Conservation (phyloP, 2,329 filamentous ascomycete species). For the Zasmidium angulare region DNA sequence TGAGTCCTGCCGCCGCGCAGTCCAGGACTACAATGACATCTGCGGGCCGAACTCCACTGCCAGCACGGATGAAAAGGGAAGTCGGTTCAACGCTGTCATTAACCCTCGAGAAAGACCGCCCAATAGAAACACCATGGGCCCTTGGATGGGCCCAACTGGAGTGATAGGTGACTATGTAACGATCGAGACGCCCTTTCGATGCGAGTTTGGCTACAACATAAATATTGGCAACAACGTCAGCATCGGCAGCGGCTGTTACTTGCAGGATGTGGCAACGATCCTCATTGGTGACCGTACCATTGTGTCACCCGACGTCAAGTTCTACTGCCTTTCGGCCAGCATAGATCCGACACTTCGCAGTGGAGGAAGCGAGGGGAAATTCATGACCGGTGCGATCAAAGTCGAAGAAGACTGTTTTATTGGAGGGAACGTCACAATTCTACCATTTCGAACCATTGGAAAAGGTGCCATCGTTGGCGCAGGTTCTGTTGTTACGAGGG, state of each 20-base stretch:
- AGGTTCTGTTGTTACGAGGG: conserved; percentile 56
- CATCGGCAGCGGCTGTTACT: conserved; percentile 78
- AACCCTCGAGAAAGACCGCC: conserved; percentile 55
- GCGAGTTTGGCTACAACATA: conserved; percentile 96
- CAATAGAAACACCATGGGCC: not conserved
- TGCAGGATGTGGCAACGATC: conserved; percentile 83
- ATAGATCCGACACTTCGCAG: conserved; percentile 68
- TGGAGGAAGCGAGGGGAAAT: conserved; percentile 72
- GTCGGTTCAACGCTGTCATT: conserved; percentile 71
- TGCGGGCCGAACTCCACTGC: conserved; percentile 51
- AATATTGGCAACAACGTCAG: conserved; percentile 80
- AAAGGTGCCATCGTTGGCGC: conserved; percentile 55
- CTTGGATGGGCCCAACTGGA: conserved; percentile 42
- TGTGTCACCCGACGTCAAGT: conserved; percentile 77
- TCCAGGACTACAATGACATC: conserved; percentile 79
- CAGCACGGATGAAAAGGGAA: conserved; percentile 61
- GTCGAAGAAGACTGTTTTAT: conserved; percentile 75
- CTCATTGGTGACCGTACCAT: conserved; percentile 73
- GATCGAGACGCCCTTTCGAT: conserved; percentile 85
- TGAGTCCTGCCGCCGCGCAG: conserved; percentile 76
- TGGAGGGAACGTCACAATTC: conserved; percentile 61
- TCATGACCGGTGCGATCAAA: conserved; percentile 67
- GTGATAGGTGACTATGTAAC: conserved; percentile 22
- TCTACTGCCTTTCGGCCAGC: conserved; percentile 73
- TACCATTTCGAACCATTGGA: conserved; percentile 56